A percentile compares a stretch with the other conserved stretches of the same genome.
Evolutionary conservation across 345 rosid genomes (phyloP).

Genomic region (Eucalyptus cloeziana): DNA sequence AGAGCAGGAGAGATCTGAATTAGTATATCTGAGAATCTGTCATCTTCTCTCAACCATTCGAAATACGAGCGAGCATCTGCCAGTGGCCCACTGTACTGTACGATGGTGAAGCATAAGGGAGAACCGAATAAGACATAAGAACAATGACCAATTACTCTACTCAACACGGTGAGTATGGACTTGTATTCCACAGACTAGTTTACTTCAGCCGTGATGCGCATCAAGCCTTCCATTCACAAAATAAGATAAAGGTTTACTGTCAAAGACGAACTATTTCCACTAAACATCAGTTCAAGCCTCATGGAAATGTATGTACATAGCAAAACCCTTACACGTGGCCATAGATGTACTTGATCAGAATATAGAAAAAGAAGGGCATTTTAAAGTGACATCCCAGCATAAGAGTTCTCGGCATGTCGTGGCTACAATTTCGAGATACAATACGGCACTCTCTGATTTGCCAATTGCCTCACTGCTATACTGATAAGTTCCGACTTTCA

Average conservation of each 20-base stretch:
- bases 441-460: neutral
- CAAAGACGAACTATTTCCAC: neutral
- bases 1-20: conserved; percentile 80
- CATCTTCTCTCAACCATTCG: conserved; percentile 67
- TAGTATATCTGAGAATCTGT: conserved; percentile 54
- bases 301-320: neutral
- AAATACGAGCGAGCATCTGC: conserved; percentile 67
- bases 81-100: conserved; percentile 92
- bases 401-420: neutral
- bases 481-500: neutral
- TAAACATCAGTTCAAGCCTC: neutral
- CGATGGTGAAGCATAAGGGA: neutral
- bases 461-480: neutral
- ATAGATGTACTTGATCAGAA: neutral
- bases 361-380: neutral
- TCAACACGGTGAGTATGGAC: neutral
- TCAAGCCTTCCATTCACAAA: neutral
- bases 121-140: neutral
- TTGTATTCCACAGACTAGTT: neutral
- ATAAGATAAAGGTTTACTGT: neutral
- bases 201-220: neutral
- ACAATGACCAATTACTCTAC: neutral
- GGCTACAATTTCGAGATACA: neutral
- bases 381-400: neutral
- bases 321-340: neutral